Evolutionary conservation across 2,329 filamentous ascomycete species (phyloP).

Genomic region (Myriosclerotinia duriaeana): DNA sequence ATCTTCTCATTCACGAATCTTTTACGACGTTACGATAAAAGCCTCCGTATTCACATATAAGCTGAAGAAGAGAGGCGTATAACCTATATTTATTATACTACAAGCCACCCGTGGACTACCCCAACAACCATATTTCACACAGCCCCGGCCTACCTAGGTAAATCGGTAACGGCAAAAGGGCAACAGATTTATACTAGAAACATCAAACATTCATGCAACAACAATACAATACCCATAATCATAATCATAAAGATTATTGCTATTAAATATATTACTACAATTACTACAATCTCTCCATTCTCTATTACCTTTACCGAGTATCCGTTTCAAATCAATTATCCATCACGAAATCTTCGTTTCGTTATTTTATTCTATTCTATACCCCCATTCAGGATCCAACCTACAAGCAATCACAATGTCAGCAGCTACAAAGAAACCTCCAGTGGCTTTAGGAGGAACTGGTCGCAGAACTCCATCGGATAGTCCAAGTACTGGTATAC

Average conservation of each 20-base stretch:
- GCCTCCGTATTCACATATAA: no score
- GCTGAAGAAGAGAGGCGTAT: no score
- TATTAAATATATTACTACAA: background rate
- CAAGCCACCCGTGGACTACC: no score
- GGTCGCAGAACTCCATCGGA: conserved; percentile 39
- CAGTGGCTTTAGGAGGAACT: conserved; percentile 26
- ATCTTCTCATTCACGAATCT: background rate
- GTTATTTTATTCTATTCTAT: background rate
- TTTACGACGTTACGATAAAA: no score
- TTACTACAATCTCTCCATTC: background rate
- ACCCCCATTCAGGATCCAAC: conserved; percentile 3
- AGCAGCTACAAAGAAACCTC: conserved; percentile 46
- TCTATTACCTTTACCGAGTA: background rate
- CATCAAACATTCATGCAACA: conserved; percentile 12
- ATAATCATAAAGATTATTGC: background rate
- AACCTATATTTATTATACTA: background rate
- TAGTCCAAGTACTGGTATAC: conserved; percentile 26
- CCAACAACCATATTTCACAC: conserved; percentile 2
- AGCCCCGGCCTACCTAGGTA: background rate
- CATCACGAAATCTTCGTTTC: background rate
- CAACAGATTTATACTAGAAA: background rate
- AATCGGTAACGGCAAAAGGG: background rate
- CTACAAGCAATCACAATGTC: conserved; percentile 41
- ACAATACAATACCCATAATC: background rate
- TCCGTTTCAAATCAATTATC: conserved; percentile 10